Conservation (phyloP, 2,329 filamentous ascomycete genomes). For the Zopfia rhizophila region DNA sequence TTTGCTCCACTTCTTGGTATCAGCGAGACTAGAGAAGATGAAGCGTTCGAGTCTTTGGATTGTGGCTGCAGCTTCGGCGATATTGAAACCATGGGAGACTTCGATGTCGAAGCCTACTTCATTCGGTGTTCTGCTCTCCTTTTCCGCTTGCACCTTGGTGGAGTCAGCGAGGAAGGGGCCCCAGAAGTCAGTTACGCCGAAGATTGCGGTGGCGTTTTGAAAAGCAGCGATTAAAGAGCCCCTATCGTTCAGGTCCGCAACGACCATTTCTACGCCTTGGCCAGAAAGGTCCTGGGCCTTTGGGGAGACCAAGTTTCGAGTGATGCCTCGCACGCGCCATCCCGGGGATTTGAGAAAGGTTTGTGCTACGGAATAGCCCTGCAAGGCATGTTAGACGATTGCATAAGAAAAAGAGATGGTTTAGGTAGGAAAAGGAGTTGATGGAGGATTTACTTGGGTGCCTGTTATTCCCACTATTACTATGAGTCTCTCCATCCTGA, state of each 20-base stretch:
- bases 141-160: too few species aligned
- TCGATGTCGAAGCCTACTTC: conserved; percentile 2
- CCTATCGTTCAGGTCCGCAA: conserved; percentile 44
- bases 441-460: too few species aligned
- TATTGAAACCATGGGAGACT: conserved; percentile 45
- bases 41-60: conserved; percentile 47
- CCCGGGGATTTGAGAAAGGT: conserved; percentile 20
- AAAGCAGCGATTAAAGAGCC: conserved; percentile 47
- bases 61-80: conserved; percentile 47
- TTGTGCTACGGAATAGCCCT: conserved; percentile 65
- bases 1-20: conserved; percentile 50
- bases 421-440: too few species aligned
- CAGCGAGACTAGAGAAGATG: conserved; percentile 51
- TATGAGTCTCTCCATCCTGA: too few species aligned
- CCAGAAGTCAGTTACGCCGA: conserved; percentile 47
- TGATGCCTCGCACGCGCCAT: conserved; percentile 44
- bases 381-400: too few species aligned
- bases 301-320: conserved; percentile 51
- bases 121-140: too few species aligned
- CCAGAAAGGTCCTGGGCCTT: conserved; percentile 40
- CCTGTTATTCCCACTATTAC: too few species aligned
- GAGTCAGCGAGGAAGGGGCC: too few species aligned
- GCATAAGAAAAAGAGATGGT: too few species aligned
- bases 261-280: conserved; percentile 47
- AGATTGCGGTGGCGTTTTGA: conserved; percentile 49